Conservation (phyloP, 202 grass and related monocot species). For the Panicum virgatum region DNA sequence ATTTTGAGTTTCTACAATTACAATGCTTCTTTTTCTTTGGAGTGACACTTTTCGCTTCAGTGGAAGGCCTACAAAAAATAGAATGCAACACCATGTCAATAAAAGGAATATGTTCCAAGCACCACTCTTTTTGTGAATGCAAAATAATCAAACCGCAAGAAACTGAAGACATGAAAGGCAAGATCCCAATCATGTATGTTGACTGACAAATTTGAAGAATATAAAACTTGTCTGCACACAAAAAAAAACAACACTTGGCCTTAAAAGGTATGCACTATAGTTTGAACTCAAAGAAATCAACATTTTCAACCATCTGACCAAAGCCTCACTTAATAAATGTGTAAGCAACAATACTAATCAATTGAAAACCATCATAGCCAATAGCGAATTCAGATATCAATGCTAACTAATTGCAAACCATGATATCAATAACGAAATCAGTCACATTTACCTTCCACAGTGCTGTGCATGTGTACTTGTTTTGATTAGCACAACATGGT, state of each 20-base stretch:
- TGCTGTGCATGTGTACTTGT: background rate
- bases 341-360: constrained; percentile 13
- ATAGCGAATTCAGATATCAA: constrained; percentile 19
- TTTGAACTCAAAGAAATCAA: constrained; percentile 12
- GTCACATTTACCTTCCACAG: background rate
- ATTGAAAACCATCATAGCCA: constrained; percentile 12
- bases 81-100: constrained; percentile 11
- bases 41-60: constrained; percentile 57
- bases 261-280: background rate
- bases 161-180: constrained; percentile 7
- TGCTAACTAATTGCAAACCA: constrained; percentile 5
- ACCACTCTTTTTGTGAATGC: background rate
- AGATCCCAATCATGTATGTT: background rate
- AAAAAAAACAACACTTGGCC: background rate
- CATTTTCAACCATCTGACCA: background rate
- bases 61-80: constrained; percentile 44
- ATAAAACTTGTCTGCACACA: background rate
- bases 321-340: constrained; percentile 22
- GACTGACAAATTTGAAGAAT: background rate
- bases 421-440: background rate
- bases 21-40: constrained; percentile 71
- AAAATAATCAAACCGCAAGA: constrained; percentile 24
- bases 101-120: constrained; percentile 16
- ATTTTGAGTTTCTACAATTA: constrained; percentile 73
- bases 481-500: constrained; percentile 4